phyloP scores from a whole-genome alignment of 1,284 basidiomycete species.

The Cryptococcus floricola region DNA sequence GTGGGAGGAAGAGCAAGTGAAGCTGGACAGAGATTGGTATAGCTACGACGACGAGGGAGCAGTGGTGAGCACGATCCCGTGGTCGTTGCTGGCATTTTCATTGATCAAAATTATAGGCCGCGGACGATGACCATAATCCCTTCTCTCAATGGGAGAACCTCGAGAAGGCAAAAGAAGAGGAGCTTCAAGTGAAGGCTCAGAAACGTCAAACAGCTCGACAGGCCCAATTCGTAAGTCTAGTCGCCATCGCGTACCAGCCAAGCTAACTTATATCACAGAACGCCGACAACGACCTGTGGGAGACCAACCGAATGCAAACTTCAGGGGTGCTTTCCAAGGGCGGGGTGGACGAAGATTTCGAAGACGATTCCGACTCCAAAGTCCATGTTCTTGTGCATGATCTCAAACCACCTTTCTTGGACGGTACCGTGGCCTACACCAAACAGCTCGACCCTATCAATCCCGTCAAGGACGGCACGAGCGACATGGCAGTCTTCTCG shows the following conservation, averaged over 20 bases:
- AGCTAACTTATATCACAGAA: slow-evolving; percentile 57
- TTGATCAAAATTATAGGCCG: slow-evolving; percentile 47
- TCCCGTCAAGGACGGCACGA: slow-evolving; percentile 87
- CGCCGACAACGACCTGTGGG: slow-evolving; percentile 97
- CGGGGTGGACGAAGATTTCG: slow-evolving; percentile 78
- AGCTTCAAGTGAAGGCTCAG: slow-evolving; percentile 73
- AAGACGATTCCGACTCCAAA: slow-evolving; percentile 89
- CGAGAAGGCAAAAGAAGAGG: slow-evolving; percentile 65
- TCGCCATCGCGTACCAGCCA: not conserved
- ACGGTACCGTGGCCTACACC: slow-evolving; percentile 92
- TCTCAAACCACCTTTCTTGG: slow-evolving; percentile 95
- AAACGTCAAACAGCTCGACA: slow-evolving; percentile 86
- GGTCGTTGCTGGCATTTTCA: not conserved
- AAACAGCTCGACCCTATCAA: slow-evolving; percentile 97
- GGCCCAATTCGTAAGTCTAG: slow-evolving; percentile 76
- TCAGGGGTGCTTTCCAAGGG: slow-evolving; percentile 88
- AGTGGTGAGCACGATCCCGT: slow-evolving; percentile 52
- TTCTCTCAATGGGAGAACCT: slow-evolving; percentile 87
- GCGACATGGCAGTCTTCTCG: slow-evolving; percentile 91
- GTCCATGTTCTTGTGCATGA: slow-evolving; percentile 97
- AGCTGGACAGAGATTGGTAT: slow-evolving; percentile 91
- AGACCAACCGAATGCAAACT: slow-evolving; percentile 92
- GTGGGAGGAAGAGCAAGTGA: slow-evolving; percentile 92
- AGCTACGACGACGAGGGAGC: slow-evolving; percentile 80
- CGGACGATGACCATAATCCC: slow-evolving; percentile 88